phyloP scores from a whole-genome alignment of 768 basidiomycete genomes.

The Collybiopsis confluens region DNA sequence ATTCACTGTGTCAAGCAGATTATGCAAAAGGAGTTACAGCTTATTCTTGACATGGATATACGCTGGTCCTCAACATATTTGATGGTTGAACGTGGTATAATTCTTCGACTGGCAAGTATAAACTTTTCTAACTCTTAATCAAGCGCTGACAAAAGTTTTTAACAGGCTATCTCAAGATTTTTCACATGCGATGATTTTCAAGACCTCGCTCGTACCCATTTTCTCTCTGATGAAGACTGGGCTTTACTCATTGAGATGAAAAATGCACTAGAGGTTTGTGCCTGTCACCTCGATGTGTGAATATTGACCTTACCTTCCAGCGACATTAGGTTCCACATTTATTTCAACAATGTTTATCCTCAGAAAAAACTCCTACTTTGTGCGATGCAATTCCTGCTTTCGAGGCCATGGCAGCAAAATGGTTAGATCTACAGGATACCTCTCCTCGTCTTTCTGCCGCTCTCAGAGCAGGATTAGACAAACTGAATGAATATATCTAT shows the following conservation, averaged over 20 bases:
- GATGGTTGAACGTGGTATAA: conserved; percentile 24
- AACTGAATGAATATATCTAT: conserved; percentile 20
- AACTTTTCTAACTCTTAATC: conserved; percentile 5
- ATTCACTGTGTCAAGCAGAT: conserved; percentile 4
- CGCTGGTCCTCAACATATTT: conserved; percentile 26
- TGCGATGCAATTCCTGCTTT: conserved; percentile 24
- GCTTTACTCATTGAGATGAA: conserved; percentile 17
- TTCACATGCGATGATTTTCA: conserved; percentile 16
- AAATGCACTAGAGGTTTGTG: conserved; percentile 21
- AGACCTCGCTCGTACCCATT: conserved; percentile 18
- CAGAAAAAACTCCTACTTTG: conserved; percentile 25
- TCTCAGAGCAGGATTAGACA: no score
- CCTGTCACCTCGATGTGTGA: neutral
- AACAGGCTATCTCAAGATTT: conserved; percentile 21
- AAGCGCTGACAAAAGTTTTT: conserved; percentile 9
- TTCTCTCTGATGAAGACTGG: conserved; percentile 21
- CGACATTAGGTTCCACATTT: conserved; percentile 23
- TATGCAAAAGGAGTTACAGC: conserved; percentile 17
- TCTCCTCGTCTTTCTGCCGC: no score
- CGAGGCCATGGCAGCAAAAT: conserved; percentile 17
- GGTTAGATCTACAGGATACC: conserved; percentile 15
- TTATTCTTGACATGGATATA: conserved; percentile 24
- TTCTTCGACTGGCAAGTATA: conserved; percentile 19
- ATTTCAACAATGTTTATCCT: conserved; percentile 27
- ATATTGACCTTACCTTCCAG: neutral